Percentiles rank a stretch among this genome's conserved stretches.
Evolutionary conservation across 225 moss, liverwort and hornwort species (phyloP).

Genomic region (Sphagnum contortum): DNA sequence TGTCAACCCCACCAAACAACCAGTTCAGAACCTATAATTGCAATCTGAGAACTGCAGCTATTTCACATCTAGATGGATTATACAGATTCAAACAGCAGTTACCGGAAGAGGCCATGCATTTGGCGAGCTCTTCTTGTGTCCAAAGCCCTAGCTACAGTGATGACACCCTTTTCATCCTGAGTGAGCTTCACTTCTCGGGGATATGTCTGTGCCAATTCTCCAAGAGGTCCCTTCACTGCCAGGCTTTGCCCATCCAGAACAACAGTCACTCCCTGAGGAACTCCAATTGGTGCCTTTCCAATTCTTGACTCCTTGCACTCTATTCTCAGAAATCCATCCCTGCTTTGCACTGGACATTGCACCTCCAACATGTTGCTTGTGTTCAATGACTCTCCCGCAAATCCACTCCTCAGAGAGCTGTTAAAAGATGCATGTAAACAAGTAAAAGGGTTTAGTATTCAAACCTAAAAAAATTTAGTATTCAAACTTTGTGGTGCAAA

Average conservation of each 20-base stretch:
- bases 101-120: conserved; percentile 98
- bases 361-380: conserved; percentile 10
- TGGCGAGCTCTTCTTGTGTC: conserved; percentile 82
- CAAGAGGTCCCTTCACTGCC: conserved; percentile 80
- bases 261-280: conserved; percentile 61
- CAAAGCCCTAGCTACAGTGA: conserved; percentile 62
- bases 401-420: conserved; percentile 19
- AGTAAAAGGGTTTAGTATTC: too few relatives aligned
- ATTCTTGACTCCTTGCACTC: conserved; percentile 97
- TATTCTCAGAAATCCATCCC: conserved; percentile 41
- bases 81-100: not conserved
- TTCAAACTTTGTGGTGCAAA: too few relatives aligned
- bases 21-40: not conserved
- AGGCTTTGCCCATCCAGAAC: conserved; percentile 67
- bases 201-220: conserved; percentile 66
- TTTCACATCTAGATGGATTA: too few relatives aligned
- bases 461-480: too few relatives aligned
- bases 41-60: not conserved
- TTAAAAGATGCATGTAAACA: too few relatives aligned
- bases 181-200: conserved; percentile 76
- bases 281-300: conserved; percentile 65
- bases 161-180: conserved; percentile 40
- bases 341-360: conserved; percentile 13
- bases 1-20: conserved; percentile 10
- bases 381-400: conserved; percentile 27